Base-by-base conservation (phyloP, 2,329 filamentous ascomycete genomes). In the Trichoderma oligosporum region DNA sequence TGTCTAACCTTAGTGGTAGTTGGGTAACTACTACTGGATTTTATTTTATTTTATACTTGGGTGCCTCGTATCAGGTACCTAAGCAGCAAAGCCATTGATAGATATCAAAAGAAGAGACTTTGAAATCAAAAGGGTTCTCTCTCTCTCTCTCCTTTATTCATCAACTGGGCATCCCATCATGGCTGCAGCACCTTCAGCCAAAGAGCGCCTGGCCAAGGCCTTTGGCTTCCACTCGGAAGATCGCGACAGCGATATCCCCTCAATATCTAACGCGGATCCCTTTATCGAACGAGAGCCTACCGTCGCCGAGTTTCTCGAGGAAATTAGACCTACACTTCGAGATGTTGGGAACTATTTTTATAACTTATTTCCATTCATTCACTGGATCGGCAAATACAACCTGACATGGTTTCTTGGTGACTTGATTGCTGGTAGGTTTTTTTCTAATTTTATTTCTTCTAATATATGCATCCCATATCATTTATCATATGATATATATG, bases 331-430 rank as follows among this genome's bases (percentile, higher is more conserved):
- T 3, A 66, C 70, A 1, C 18, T 59, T n/a, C 65, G 60, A 1
- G 67, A 67, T 6, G 54, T 72, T 7, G 65, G 60, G 6, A 56
- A 54, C 33, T 78, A 78, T 60, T 33, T 77, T 49, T 68, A 66
- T 57, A 71, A 68, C 60, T 65, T 81, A 16, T 80, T 81, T 60
- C 78, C 78, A 2, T 80, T 79, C 63, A 64, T 74, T 58, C 70
- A 68, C 12, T 81, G 78, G 78, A 77, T 80, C 54, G 73, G 73
- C 61, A 78, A 77, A 53, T 80, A 80, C 65, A 80, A 80, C 60
- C 60, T 68, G 54, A 69, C 70, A 11, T 80, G 78, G 78, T 68
- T 78, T 27, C 53, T 75, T 24, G 77, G 77, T 60, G 78, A 80
- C 57, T 59, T 76, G 27, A 72, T 78, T 60, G 76, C 74, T 59